phyloP scores from a whole-genome alignment of 306 rosid genomes.

The Urtica urens region DNA sequence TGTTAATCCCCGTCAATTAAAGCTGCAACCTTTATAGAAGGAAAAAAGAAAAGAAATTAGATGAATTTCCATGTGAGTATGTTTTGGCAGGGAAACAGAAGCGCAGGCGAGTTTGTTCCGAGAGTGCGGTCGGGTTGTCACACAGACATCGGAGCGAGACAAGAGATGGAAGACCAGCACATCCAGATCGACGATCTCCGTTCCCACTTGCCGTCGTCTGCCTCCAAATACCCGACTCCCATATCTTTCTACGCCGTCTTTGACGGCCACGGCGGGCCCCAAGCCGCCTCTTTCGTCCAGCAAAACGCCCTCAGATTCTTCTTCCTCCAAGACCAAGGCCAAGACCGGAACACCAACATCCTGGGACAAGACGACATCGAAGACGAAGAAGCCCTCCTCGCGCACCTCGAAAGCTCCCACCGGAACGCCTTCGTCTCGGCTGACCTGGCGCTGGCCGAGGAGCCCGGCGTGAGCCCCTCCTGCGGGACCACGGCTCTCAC shows the following conservation, averaged over 20 bases:
- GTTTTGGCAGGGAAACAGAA: too few species aligned
- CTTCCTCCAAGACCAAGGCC: too few species aligned
- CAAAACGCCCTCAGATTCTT: conserved; percentile 66
- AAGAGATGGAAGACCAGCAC: conserved; percentile 88
- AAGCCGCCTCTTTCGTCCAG: conserved; percentile 73
- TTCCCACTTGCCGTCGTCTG: conserved; percentile 50
- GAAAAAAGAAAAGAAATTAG: background rate
- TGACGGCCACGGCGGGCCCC: conserved; percentile 95
- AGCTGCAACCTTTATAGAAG: too few species aligned
- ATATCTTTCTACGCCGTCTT: conserved; percentile 82
- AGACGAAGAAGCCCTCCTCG: conserved; percentile 48
- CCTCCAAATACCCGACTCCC: conserved; percentile 35
- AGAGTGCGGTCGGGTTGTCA: conserved; percentile 67
- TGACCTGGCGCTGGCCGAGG: conserved; percentile 71
- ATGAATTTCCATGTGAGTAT: too few species aligned
- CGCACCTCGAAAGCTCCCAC: conserved; percentile 60
- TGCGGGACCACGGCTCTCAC: conserved; percentile 94
- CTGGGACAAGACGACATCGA: too few species aligned
- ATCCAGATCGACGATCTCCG: conserved; percentile 62
- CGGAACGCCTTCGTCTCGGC: conserved; percentile 62
- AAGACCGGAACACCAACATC: too few species aligned
- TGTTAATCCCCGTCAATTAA: too few species aligned
- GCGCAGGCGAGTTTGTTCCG: conserved; percentile 38
- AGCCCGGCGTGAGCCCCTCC: conserved; percentile 39
- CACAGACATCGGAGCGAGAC: conserved; percentile 57